These are phyloP conservation scores for Mortierella sp. DNA, from an alignment of 371 early-diverging fungal species.

Conservation along the genomic window DNA sequence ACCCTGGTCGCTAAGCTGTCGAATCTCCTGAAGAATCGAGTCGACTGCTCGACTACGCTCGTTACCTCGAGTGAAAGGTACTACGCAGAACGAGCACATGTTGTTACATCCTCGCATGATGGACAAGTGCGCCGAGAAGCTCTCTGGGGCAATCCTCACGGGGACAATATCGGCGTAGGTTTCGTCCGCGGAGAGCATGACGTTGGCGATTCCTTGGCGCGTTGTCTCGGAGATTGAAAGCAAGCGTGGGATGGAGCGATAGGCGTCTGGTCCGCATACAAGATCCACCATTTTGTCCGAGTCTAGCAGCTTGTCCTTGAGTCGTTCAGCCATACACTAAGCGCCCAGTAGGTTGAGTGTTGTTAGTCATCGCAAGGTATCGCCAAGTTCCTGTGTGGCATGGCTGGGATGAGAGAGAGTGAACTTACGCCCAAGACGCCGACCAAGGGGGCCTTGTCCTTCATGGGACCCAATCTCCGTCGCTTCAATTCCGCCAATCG, in stretches of 20 bases:
- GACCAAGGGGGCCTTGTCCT: slow-evolving; percentile 70
- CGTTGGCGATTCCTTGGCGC: slow-evolving; percentile 80
- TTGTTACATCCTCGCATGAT: slow-evolving; percentile 89
- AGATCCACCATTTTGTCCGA: slow-evolving; percentile 79
- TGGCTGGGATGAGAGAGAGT: background rate
- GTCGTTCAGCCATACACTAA: slow-evolving; percentile 81
- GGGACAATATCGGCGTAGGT: slow-evolving; percentile 87
- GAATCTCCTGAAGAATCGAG: slow-evolving; percentile 76
- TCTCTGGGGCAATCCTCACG: slow-evolving; percentile 70
- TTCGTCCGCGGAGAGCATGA: slow-evolving; percentile 86
- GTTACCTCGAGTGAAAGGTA: slow-evolving; percentile 78
- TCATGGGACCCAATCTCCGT: slow-evolving; percentile 60
- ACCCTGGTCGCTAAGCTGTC: slow-evolving; percentile 72
- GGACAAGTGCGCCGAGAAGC: slow-evolving; percentile 73
- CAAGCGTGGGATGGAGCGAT: slow-evolving; percentile 79
- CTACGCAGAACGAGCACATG: slow-evolving; percentile 87
- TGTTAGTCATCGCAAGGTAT: background rate
- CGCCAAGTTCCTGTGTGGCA: background rate
- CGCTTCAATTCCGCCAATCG: slow-evolving; percentile 70
- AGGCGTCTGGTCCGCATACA: slow-evolving; percentile 86
- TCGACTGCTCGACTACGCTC: slow-evolving; percentile 81
- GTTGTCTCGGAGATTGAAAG: slow-evolving; percentile 73
- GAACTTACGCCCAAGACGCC: slow-evolving; percentile 77
- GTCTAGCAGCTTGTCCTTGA: slow-evolving; percentile 79
- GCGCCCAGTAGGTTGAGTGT: background rate